phyloP scores from a whole-genome alignment of 2,329 filamentous ascomycete genomes.

The Dactylellina drechsleri region DNA sequence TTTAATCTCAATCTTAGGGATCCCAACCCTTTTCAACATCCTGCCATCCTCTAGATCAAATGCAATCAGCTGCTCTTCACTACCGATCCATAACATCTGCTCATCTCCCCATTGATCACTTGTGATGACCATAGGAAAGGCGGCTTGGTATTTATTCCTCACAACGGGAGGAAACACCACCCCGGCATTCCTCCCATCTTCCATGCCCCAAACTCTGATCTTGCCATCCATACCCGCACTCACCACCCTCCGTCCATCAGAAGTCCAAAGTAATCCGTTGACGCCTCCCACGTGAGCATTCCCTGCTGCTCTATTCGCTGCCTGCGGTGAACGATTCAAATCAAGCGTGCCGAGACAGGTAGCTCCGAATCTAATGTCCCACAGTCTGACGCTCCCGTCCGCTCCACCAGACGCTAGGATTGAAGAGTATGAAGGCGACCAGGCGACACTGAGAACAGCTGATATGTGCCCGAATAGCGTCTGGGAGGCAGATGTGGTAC shows the following conservation, averaged over 20 bases:
- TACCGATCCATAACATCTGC: slow-evolving; percentile 73
- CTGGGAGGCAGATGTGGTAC: slow-evolving; percentile 80
- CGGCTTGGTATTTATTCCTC: slow-evolving; percentile 75
- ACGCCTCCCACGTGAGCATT: slow-evolving; percentile 82
- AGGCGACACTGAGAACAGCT: slow-evolving; percentile 75
- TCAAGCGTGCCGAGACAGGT: slow-evolving; percentile 81
- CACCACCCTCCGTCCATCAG: slow-evolving; percentile 79
- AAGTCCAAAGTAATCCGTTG: slow-evolving; percentile 85
- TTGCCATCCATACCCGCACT: slow-evolving; percentile 84
- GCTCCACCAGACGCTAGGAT: slow-evolving; percentile 84
- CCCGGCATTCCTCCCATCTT: slow-evolving; percentile 83
- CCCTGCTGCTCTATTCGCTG: slow-evolving; percentile 62
- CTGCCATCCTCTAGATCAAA: slow-evolving; percentile 82
- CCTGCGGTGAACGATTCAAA: slow-evolving; percentile 66
- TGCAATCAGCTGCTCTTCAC: slow-evolving; percentile 30
- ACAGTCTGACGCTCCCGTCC: slow-evolving; percentile 84
- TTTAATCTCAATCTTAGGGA: slow-evolving; percentile 66
- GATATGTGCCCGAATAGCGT: slow-evolving; percentile 74
- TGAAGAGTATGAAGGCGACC: slow-evolving; percentile 84
- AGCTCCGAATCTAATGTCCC: slow-evolving; percentile 84
- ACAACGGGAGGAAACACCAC: slow-evolving; percentile 86
- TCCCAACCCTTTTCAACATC: slow-evolving; percentile 75
- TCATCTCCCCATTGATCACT: slow-evolving; percentile 68
- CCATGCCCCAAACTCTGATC: slow-evolving; percentile 86
- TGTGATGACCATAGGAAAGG: slow-evolving; percentile 70